A percentile compares a stretch with the other conserved stretches of the same genome.
These are phyloP conservation scores for Penicillium expansum DNA, from an alignment of 2,329 filamentous ascomycete genomes.

Conservation along the genomic window DNA sequence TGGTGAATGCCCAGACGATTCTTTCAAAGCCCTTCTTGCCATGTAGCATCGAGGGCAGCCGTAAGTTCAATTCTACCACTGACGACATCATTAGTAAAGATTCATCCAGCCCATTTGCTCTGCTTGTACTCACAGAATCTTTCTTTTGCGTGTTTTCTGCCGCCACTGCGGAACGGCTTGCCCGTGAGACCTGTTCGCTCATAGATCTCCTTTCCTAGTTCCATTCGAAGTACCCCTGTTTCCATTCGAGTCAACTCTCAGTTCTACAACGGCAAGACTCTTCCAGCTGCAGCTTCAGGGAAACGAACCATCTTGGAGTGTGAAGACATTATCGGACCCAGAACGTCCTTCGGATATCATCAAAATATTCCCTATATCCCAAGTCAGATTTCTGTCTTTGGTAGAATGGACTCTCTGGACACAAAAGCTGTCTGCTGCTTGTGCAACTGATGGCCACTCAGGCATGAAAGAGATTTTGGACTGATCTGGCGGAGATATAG, in stretches of 20 bases:
- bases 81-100: constrained; percentile 13
- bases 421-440: neutral
- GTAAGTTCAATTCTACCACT: constrained; percentile 77
- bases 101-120: neutral
- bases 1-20: constrained; percentile 72
- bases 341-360: constrained; percentile 79
- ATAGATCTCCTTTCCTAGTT: constrained; percentile 76
- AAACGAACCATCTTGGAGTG: constrained; percentile 62
- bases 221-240: constrained; percentile 68
- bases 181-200: constrained; percentile 80
- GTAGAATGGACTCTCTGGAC: neutral
- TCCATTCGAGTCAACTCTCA: neutral
- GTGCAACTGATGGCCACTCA: neutral
- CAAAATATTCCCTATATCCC: constrained; percentile 63
- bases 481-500: neutral
- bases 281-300: neutral
- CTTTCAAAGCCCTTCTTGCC: constrained; percentile 82
- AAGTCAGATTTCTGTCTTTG: neutral
- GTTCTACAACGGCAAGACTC: neutral
- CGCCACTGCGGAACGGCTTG: constrained; percentile 58
- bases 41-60: constrained; percentile 70
- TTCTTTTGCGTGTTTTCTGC: constrained; percentile 63
- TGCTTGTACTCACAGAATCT: constrained; percentile 63
- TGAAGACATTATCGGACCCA: constrained; percentile 69
- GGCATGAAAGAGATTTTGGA: neutral